Base-by-base conservation (phyloP, 2,329 filamentous ascomycete genomes). In the Cercospora canescens region DNA sequence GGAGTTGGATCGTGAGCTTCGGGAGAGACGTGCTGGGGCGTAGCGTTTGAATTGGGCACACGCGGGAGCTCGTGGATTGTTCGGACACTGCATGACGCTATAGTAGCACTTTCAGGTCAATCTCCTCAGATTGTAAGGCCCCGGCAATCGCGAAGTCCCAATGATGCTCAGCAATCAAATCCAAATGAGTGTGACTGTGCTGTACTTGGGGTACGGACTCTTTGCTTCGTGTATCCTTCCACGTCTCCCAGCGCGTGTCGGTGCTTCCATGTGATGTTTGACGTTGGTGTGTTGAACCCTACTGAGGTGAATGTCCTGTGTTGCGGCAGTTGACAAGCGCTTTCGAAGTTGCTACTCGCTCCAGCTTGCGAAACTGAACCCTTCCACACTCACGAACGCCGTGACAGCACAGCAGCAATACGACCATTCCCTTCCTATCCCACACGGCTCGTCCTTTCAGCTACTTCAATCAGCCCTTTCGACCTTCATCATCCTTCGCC, bases 1-100 rank as follows among this genome's bases (percentile, higher is more conserved):
- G 28, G 48, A 41, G 24, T 37, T 67, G 30, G 67, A 69, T 45
- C 18, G 18, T 5, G 52, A 16, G 12, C 59, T 69, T 24, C 62
- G 61, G 32, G 52, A 58, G 4, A 35, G 45, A n/a, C 52, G 52
- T 32, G 52, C 52, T 56, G 52, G n/a, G 18, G 52, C 52, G 18
- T 56, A 24, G 28, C 24, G 18, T 14, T 24, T 21, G 18, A 14
- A n/a, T 24, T 1, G 18, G 39, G 39, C 18, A 24, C n/a, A 24
- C 8, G 24, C 4, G 8, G 18, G 18, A 28, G 32, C 8, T 35
- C 9, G 32, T 35, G 32, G 8, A 11, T 9, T 8, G 32, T 35
- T 35, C 32, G 4, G 32, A 35, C 32, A n/a, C 24, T 24, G 45
- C 24, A 24, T n/a, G 24, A 50, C n/a, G 45, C 45, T 28, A 3